Evolutionary conservation across 495 filamentous ascomycete species (phyloP).

Genomic region (Amniculicola lignicola): DNA sequence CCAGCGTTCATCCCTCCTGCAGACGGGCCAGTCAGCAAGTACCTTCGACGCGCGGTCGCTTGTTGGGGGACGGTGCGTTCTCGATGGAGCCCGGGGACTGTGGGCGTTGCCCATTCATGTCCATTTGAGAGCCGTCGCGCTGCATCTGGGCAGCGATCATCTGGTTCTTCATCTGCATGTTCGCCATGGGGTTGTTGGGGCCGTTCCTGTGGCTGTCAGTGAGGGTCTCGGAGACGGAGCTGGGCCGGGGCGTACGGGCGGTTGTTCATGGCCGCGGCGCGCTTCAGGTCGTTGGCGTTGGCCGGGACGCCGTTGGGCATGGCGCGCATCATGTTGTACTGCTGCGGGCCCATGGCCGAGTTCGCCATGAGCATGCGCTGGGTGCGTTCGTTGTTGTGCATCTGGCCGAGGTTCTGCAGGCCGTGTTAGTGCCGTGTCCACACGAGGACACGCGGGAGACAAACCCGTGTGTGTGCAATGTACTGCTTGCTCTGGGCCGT

Average conservation of each 20-base stretch:
- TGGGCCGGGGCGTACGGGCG: slow-evolving; percentile 55
- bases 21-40: slow-evolving; percentile 55
- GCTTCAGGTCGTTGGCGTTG: slow-evolving; percentile 58
- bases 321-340: slow-evolving; percentile 56
- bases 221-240: neutral
- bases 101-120: slow-evolving; percentile 75
- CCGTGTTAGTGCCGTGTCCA: slow-evolving; percentile 2
- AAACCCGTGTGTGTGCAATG: slow-evolving; percentile 77
- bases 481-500: slow-evolving; percentile 58
- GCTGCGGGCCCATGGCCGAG: slow-evolving; percentile 54
- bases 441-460: slow-evolving; percentile 18
- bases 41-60: slow-evolving; percentile 82
- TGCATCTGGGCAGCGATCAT: slow-evolving; percentile 72
- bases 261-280: slow-evolving; percentile 76
- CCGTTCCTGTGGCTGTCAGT: slow-evolving; percentile 56
- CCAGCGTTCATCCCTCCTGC: slow-evolving; percentile 73
- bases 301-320: slow-evolving; percentile 48
- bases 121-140: slow-evolving; percentile 79
- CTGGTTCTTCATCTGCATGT: slow-evolving; percentile 63
- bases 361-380: slow-evolving; percentile 65
- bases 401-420: slow-evolving; percentile 61
- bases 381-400: slow-evolving; percentile 52
- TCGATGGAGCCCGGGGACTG: slow-evolving; percentile 79
- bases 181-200: slow-evolving; percentile 53
- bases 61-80: slow-evolving; percentile 82